Evolutionary conservation across 805 yeast species (phyloP), one percentile per base, ranked within the genome.

Genomic region (Schwanniomyces sp.): DNA sequence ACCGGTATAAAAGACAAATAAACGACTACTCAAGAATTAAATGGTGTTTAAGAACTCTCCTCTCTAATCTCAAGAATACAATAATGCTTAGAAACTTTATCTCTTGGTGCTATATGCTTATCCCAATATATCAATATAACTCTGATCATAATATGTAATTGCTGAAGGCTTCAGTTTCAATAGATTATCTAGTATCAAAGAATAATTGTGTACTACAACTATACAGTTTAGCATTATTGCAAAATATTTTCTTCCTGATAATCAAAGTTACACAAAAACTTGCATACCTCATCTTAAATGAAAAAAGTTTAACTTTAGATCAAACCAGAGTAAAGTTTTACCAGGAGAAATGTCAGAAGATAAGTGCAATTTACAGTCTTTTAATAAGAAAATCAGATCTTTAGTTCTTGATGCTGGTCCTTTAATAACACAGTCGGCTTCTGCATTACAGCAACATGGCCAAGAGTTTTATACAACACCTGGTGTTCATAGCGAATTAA

Each of bases 381-480:
- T 30, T n/a, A 10, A 18, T 17, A 44, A 44, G 41, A 75, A 72
- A 50, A 79, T 83, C 27, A 72, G 78, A 51, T 73, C 84, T 1
- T 73, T 95, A 47, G 88, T 89, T 29, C 76, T 94, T 54, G 99
- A 94, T 78, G 98, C 99, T 3, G 94, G 96, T 43, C 99, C 99
- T 5, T 72, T 94, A 55, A 87, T 94, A 56, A 86, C 96, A 1
- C 95, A 89, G 58, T 77, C 94, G 5, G 88, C 88, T 10, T 77
- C 91, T 2, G 79, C 84, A 17, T 73, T 94, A 40, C 83, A 84
- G 57, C 81, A 79, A 53, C 80, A 78, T 61, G 97, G 96, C 0
- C 66, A 77, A 14, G 65, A 69, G n/a, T 88, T 88, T 59, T 86
- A 75, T 64, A 91, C 97, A 11, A 89, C 97, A 1, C 97, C 98